Evolutionary conservation across 2,329 filamentous ascomycete species (phyloP).

Genomic region (Xylaria hypoxylon): DNA sequence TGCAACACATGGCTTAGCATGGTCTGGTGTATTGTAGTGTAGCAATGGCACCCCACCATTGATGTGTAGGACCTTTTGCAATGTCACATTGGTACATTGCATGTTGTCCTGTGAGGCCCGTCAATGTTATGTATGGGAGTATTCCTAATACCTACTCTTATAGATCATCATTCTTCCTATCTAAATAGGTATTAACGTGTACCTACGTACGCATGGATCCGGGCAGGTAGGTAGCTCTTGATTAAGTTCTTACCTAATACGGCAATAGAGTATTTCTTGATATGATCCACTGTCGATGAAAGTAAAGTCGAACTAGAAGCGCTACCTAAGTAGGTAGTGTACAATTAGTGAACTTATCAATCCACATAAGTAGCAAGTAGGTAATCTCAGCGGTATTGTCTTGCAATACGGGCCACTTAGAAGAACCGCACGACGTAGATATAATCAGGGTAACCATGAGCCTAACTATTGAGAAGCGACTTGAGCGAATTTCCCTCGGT

Average conservation of each 20-base stretch:
- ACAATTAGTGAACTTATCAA: background rate
- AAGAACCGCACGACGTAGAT: background rate
- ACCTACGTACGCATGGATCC: too few relatives aligned
- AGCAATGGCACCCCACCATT: slow-evolving; percentile 22
- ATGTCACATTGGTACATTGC: slow-evolving; percentile 32
- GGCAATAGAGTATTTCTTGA: slow-evolving; percentile 25
- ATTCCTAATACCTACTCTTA: slow-evolving; percentile 1
- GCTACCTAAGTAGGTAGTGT: background rate
- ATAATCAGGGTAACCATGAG: background rate
- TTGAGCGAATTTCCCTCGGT: slow-evolving; percentile 17
- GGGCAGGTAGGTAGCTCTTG: slow-evolving; percentile 31
- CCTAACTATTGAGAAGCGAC: background rate
- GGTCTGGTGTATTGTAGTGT: slow-evolving; percentile 21
- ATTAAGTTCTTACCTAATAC: slow-evolving; percentile 41
- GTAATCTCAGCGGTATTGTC: background rate
- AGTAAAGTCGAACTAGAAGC: slow-evolving; percentile 2
- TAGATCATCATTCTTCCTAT: too few relatives aligned
- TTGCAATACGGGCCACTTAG: background rate
- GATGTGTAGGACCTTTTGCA: slow-evolving; percentile 37
- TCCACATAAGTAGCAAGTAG: background rate
- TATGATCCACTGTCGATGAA: slow-evolving; percentile 4
- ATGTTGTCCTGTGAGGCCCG: slow-evolving; percentile 15
- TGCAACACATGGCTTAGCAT: slow-evolving; percentile 36
- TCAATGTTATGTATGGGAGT: slow-evolving; percentile 12
- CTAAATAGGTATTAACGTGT: too few relatives aligned